phyloP scores from a whole-genome alignment of 352 stramenopile genomes.

The Phytophthora podocarpi region DNA sequence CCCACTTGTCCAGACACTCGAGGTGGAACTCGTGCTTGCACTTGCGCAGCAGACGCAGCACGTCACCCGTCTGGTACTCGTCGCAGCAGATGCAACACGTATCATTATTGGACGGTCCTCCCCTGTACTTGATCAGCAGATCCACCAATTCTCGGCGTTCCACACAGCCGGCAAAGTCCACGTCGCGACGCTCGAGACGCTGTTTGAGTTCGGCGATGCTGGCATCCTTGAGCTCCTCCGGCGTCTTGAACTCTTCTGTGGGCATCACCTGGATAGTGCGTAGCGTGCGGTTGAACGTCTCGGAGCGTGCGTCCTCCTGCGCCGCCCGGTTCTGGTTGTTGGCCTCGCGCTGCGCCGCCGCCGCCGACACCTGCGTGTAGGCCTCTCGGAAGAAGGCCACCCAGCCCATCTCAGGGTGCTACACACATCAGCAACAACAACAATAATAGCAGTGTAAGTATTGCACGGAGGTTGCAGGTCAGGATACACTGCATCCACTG shows the following conservation, averaged over 20 bases:
- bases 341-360: slow-evolving; percentile 40
- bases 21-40: slow-evolving; percentile 91
- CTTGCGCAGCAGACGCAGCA: slow-evolving; percentile 75
- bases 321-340: slow-evolving; percentile 41
- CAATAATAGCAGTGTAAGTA: neutral
- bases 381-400: slow-evolving; percentile 61
- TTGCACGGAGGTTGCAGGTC: neutral
- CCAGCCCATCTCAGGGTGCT: slow-evolving; percentile 67
- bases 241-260: slow-evolving; percentile 77
- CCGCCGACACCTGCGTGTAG: slow-evolving; percentile 45
- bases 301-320: slow-evolving; percentile 43
- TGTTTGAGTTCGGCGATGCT: slow-evolving; percentile 77
- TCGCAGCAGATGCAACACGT: slow-evolving; percentile 90
- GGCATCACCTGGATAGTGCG: slow-evolving; percentile 84
- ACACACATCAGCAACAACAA: neutral
- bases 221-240: slow-evolving; percentile 54
- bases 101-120: slow-evolving; percentile 82
- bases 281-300: slow-evolving; percentile 75
- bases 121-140: slow-evolving; percentile 71
- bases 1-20: slow-evolving; percentile 90
- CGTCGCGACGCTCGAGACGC: slow-evolving; percentile 67
- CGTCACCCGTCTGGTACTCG: slow-evolving; percentile 79
- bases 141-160: slow-evolving; percentile 78
- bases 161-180: slow-evolving; percentile 63
- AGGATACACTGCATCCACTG: neutral